Percentiles rank a stretch among this genome's conserved stretches.
phyloP scores from a whole-genome alignment of 345 rosid genomes.

The Erodium maritimum region DNA sequence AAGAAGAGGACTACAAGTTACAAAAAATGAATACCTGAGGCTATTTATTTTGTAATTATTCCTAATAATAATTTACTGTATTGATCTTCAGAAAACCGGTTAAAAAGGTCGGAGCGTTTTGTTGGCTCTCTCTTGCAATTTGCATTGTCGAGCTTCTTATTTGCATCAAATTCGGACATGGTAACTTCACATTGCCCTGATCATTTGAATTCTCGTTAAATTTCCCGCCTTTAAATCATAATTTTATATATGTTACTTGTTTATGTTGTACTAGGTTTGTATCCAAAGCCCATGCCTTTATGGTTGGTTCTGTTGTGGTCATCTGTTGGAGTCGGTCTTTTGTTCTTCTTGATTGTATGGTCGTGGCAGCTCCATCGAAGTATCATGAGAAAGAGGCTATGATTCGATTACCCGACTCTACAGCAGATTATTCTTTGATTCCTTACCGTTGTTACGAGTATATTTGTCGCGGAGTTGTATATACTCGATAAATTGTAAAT shows the following conservation, averaged over 20 bases:
- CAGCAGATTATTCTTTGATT: slow-evolving; percentile 7
- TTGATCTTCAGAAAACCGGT: slow-evolving; percentile 44
- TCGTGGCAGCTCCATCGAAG: slow-evolving; percentile 63
- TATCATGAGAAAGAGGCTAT: slow-evolving; percentile 52
- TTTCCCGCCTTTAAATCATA: no score
- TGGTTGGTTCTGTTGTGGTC: slow-evolving; percentile 71
- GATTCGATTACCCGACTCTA: slow-evolving; percentile 14
- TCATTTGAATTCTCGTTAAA: background rate
- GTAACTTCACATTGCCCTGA: slow-evolving; percentile 23
- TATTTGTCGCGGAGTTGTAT: slow-evolving; percentile 26
- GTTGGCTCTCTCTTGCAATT: slow-evolving; percentile 93
- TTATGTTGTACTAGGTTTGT: slow-evolving; percentile 38
- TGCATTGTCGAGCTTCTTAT: slow-evolving; percentile 94
- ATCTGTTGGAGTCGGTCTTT: slow-evolving; percentile 45
- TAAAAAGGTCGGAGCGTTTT: slow-evolving; percentile 95
- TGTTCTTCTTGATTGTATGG: slow-evolving; percentile 56
- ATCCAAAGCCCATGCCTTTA: slow-evolving; percentile 72
- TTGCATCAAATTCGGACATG: slow-evolving; percentile 94
- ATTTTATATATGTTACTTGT: background rate
- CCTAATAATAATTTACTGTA: background rate
- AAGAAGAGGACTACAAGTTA: no score
- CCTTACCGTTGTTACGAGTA: slow-evolving; percentile 26
- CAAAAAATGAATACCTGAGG: no score
- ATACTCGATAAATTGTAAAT: slow-evolving; percentile 29
- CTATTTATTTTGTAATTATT: no score